Base-by-base conservation (phyloP, 1,139 yeast species). In the Sugiyamaella castrensis region DNA sequence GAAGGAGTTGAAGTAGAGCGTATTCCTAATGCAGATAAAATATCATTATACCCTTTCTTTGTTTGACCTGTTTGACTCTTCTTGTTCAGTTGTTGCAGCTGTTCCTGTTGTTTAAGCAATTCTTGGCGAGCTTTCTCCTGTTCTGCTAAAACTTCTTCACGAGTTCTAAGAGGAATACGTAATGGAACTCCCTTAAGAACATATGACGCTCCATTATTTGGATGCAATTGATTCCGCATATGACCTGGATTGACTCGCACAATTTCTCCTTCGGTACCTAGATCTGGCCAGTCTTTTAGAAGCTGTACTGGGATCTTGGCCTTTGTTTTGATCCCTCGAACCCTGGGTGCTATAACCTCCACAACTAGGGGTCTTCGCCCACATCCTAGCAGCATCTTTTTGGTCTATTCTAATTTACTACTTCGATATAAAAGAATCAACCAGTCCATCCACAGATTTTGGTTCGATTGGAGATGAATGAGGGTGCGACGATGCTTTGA, bases 191-290 rank as follows among this genome's bases (percentile, higher is more conserved):
- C 77, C 40, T 73, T 71, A 34, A 78, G 65, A 30, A 85, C 74
- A 62, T 85, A 86, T 34, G 80, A 78, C 2, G 96, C 96, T 42
- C 87, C 85, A 58, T 86, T 82, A 53, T 72, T 62, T 45, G 79
- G 78, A 60, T 88, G 88, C 51, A 89, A 75, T 59, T 72, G 79
- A 69, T 86, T 87, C 65, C 92, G 79, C 96, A 89, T 89, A 53
- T 79, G 74, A 13, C 92, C 87, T 31, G 95, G 87, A 53, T 80
- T 76, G n/a, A 88, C 96, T 36, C 77, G 71, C 26, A 86, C 76
- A 40, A 89, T 74, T 69, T 89, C 85, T 28, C 96, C 96, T 43
- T 66, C 65, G 37, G 69, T 71, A n/a, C 87, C 88, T 12, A 71
- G 64, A 9, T 75, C 76, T 34, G 81, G 78, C 62, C 82, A 76